Evolutionary conservation across 768 basidiomycete species (phyloP), one percentile per base, ranked within the genome.

Genomic region (Kockovaella imperatae): DNA sequence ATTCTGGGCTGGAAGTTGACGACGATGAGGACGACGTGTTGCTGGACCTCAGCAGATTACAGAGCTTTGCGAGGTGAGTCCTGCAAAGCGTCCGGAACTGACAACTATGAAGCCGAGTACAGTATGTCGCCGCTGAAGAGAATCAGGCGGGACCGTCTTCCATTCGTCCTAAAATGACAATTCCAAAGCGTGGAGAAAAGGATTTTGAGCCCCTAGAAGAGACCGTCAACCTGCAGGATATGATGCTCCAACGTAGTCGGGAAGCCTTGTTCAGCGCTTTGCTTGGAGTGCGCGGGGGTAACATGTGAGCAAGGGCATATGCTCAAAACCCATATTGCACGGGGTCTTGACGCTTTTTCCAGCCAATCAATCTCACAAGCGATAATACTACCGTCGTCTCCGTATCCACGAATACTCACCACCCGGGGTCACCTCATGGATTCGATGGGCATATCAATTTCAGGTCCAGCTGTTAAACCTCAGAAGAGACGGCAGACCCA

Each of bases 161-260:
- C 23, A 21, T 30, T 23, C 46, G 57, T 42, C 21, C 36, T 24
- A 63, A 62, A 42, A 64, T 73, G 2, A 75, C 85, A 5, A 91
- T 99, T 42, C 95, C 95, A 5, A 91, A 87, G 70, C 80, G 95
- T 23, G 95, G 95, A 1, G 95, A 97, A 72, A 97, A 99, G 67
- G 91, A 97, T 56, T 97, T 89, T 57, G 93, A 97, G 67, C 95
- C 95, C 1, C 76, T 57, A 62, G 74, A 43, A 74, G 76, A 45
- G 75, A 69, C 69, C 4, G 62, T 65, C 1, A 72, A 71, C 26
- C 61, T 72, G 18, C 95, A 97, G 63, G 72, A 80, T 23, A 83
- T 87, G 72, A 79, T 87, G 51, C 77, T 97, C 18, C 82, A 86
- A 46, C 78, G 82, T 25, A 79, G 87, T 38, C 74, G 93, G 46